phyloP scores from a whole-genome alignment of 2,329 filamentous ascomycete genomes.

The Rhynchosporium agropyri region DNA sequence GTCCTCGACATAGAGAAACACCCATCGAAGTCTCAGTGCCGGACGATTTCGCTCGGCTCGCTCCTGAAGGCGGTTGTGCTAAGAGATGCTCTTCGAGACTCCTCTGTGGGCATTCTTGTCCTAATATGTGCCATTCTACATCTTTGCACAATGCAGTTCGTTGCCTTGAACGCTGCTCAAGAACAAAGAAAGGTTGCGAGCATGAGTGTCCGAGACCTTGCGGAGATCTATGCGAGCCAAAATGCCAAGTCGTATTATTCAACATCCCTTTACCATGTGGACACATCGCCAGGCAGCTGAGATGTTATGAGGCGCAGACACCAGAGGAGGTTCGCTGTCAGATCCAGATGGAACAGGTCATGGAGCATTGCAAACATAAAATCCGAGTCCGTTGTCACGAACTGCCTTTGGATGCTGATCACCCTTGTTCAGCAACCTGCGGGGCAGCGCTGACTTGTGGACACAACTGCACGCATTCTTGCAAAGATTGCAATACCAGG shows the following conservation, averaged over 20 bases:
- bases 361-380: constrained; percentile 59
- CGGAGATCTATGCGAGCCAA: constrained; percentile 47
- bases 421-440: constrained; percentile 54
- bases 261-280: constrained; percentile 46
- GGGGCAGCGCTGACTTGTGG: constrained; percentile 54
- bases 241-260: constrained; percentile 44
- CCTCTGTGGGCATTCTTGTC: constrained; percentile 47
- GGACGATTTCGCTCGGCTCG: constrained; percentile 58
- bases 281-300: constrained; percentile 43
- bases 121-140: constrained; percentile 50
- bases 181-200: constrained; percentile 47
- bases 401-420: constrained; percentile 45
- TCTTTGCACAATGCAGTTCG: constrained; percentile 50
- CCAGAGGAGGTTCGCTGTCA: constrained; percentile 52
- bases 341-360: constrained; percentile 48
- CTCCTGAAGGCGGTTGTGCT: constrained; percentile 60
- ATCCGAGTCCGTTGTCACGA: constrained; percentile 55
- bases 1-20: constrained; percentile 60
- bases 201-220: constrained; percentile 50
- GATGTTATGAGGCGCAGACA: constrained; percentile 50
- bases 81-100: constrained; percentile 39
- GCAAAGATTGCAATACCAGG: constrained; percentile 51
- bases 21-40: constrained; percentile 54
- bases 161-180: constrained; percentile 51
- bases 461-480: constrained; percentile 56